Percentiles rank a stretch among this genome's conserved stretches.
Conservation (phyloP, 1,139 yeast species). For the Debaryomycetaceae sp. region DNA sequence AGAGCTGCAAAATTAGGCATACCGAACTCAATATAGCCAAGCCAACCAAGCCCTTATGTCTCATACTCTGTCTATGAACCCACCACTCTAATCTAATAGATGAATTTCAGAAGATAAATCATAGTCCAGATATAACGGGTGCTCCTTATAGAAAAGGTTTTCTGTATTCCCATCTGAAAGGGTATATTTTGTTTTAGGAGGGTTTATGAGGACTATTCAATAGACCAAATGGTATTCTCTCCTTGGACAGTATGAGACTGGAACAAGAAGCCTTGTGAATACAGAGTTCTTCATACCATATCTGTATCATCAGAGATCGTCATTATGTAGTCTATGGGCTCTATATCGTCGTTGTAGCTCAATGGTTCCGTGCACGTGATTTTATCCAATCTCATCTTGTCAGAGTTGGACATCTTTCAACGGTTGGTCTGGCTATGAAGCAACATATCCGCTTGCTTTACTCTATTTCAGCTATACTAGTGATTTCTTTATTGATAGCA, state of each 20-base stretch:
- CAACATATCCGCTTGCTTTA: neutral
- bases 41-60: conserved; percentile 26
- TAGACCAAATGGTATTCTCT: neutral
- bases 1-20: conserved; percentile 36
- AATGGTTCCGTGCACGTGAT: neutral
- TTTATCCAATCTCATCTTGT: neutral
- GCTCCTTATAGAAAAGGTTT: too few species aligned
- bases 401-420: neutral
- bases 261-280: too few species aligned
- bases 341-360: too few species aligned
- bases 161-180: too few species aligned
- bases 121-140: too few species aligned
- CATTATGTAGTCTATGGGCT: too few species aligned
- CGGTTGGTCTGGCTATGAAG: neutral
- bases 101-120: too few species aligned
- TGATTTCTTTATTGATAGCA: neutral
- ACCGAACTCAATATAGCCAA: conserved; percentile 21
- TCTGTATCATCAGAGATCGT: too few species aligned
- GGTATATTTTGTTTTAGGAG: neutral
- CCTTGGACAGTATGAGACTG: too few species aligned
- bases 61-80: conserved; percentile 3
- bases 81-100: too few species aligned
- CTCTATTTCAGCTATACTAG: neutral
- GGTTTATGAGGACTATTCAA: neutral
- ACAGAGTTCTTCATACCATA: too few species aligned